Percentiles rank a stretch among this genome's conserved stretches.
phyloP scores from a whole-genome alignment of 495 filamentous ascomycete species.

The Neurospora tetraspora region DNA sequence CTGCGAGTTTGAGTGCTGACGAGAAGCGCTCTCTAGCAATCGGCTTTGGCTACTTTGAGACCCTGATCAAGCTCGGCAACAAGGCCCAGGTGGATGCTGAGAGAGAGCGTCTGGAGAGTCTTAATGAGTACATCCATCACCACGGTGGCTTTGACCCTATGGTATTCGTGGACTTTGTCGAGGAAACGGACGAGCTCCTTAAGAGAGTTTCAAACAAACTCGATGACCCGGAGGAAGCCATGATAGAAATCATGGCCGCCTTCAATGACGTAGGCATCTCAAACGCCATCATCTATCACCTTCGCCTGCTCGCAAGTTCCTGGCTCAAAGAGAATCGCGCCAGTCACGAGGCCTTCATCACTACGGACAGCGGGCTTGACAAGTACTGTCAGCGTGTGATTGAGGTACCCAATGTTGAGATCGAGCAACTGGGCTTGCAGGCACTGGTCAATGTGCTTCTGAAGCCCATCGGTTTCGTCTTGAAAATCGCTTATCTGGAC shows the following conservation, averaged over 20 bases:
- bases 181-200: constrained; percentile 61
- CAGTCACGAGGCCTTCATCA: constrained; percentile 61
- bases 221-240: constrained; percentile 44
- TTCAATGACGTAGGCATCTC: constrained; percentile 67
- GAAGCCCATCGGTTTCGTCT: constrained; percentile 64
- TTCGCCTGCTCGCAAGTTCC: constrained; percentile 71
- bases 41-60: constrained; percentile 88
- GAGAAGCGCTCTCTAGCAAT: constrained; percentile 49
- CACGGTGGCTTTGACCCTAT: constrained; percentile 55
- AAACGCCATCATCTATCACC: constrained; percentile 58
- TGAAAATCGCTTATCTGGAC: constrained; percentile 88
- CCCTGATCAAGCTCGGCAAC: constrained; percentile 57
- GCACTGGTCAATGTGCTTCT: constrained; percentile 71
- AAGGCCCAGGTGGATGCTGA: constrained; percentile 56
- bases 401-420: constrained; percentile 68
- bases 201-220: constrained; percentile 44
- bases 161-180: constrained; percentile 75
- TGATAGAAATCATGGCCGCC: constrained; percentile 50
- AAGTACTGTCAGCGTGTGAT: constrained; percentile 62
- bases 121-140: constrained; percentile 57
- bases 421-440: constrained; percentile 77
- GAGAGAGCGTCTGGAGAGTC: constrained; percentile 54
- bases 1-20: constrained; percentile 1
- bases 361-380: constrained; percentile 44
- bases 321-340: constrained; percentile 70